phyloP scores from a whole-genome alignment of 2,329 filamentous ascomycete species.

The Aspergillus niger region DNA sequence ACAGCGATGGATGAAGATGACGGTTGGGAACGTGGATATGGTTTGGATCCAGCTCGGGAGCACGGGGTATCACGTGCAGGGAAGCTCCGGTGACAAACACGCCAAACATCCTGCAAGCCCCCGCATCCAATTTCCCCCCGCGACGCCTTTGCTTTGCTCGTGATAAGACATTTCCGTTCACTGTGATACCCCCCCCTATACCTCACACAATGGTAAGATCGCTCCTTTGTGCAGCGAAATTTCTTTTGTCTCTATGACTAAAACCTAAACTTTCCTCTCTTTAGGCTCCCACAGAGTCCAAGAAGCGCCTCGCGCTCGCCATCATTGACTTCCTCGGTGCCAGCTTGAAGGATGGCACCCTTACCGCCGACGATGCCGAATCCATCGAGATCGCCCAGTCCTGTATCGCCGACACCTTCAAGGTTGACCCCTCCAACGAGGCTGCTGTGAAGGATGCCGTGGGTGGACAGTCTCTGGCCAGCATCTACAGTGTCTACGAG shows the following conservation, averaged over 20 bases:
- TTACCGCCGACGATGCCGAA: constrained; percentile 84
- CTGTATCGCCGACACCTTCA: constrained; percentile 94
- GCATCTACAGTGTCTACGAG: constrained; percentile 95
- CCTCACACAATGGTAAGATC: constrained; percentile 25
- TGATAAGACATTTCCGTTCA: constrained; percentile 6
- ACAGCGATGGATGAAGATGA: constrained; percentile 6
- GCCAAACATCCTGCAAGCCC: constrained; percentile 22
- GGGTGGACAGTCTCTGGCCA: constrained; percentile 81
- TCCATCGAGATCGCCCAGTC: constrained; percentile 91
- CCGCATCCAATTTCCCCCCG: constrained; percentile 23
- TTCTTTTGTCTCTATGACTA: background rate
- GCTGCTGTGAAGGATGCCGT: constrained; percentile 73
- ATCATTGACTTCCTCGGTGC: constrained; percentile 92
- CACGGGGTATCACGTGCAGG: constrained; percentile 21
- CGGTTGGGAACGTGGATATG: constrained; percentile 9
- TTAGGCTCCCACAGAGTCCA: constrained; percentile 54
- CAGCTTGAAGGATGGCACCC: constrained; percentile 83
- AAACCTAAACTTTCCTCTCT: background rate
- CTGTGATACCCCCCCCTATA: background rate
- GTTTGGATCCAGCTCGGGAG: constrained; percentile 9
- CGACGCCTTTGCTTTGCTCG: constrained; percentile 16
- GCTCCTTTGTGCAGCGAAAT: background rate
- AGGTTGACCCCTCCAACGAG: constrained; percentile 81
- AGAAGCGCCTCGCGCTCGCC: constrained; percentile 91
- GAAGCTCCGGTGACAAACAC: constrained; percentile 16